Conservation (phyloP, 1,139 yeast genomes). For the Saccharomycopsis crataegensis region DNA sequence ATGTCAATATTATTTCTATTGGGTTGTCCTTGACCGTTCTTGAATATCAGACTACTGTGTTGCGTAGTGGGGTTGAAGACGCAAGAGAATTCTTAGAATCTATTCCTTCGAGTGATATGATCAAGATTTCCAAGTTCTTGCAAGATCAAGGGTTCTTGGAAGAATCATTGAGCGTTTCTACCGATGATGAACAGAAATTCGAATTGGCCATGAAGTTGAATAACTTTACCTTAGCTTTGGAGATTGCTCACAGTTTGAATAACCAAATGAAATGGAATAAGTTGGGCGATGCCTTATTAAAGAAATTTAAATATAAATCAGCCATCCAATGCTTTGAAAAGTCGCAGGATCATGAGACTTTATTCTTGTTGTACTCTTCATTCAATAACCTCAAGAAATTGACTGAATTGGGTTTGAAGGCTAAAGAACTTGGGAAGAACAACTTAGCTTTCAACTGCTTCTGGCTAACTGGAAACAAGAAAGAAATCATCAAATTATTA, state of each 20-base stretch:
- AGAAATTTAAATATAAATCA: constrained; percentile 68
- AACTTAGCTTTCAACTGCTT: constrained; percentile 89
- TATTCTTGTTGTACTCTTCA: constrained; percentile 77
- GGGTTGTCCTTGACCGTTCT: constrained; percentile 76
- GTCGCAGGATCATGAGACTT: constrained; percentile 77
- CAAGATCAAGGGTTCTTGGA: constrained; percentile 87
- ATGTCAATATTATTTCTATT: constrained; percentile 77
- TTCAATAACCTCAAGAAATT: constrained; percentile 62
- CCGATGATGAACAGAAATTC: constrained; percentile 80
- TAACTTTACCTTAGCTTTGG: constrained; percentile 64
- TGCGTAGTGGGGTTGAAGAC: constrained; percentile 85
- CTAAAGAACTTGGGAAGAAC: constrained; percentile 67
- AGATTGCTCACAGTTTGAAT: constrained; percentile 48
- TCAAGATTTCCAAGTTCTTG: constrained; percentile 82
- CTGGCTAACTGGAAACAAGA: constrained; percentile 76
- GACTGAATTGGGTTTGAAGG: constrained; percentile 51
- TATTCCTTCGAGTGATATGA: constrained; percentile 60
- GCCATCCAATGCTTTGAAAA: constrained; percentile 77
- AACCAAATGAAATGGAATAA: constrained; percentile 82
- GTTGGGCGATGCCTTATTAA: constrained; percentile 80
- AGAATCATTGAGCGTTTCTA: constrained; percentile 75
- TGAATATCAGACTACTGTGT: constrained; percentile 90
- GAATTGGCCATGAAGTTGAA: constrained; percentile 70
- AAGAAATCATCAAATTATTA: constrained; percentile 59
- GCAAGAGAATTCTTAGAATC: constrained; percentile 60